Conservation (phyloP, 2,329 filamentous ascomycete genomes). For the Penicillium sp. region DNA sequence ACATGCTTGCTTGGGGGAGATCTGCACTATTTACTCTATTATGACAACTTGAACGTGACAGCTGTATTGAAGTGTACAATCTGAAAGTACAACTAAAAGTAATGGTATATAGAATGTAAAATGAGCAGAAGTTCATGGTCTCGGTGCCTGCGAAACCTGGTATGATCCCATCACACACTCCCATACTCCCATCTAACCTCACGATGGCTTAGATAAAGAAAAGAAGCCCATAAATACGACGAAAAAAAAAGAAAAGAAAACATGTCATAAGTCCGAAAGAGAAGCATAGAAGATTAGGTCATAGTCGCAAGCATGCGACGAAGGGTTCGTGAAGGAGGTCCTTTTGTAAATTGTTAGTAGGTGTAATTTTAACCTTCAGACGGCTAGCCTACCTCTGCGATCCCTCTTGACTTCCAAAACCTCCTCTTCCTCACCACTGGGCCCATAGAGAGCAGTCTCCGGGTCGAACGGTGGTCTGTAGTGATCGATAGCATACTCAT, state of each 20-base stretch:
- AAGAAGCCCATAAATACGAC: neutral
- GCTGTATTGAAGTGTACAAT: neutral
- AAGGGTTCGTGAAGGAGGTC: slow-evolving; percentile 66
- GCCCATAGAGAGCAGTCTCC: slow-evolving; percentile 39
- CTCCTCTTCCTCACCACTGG: slow-evolving; percentile 52
- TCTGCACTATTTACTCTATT: neutral
- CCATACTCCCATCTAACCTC: slow-evolving; percentile 6
- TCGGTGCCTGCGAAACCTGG: slow-evolving; percentile 1
- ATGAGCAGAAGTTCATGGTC: neutral
- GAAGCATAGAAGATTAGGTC: slow-evolving; percentile 53
- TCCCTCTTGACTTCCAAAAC: slow-evolving; percentile 76
- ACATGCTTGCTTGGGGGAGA: slow-evolving; percentile 7
- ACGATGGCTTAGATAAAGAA: slow-evolving; percentile 1
- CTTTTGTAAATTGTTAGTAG: slow-evolving; percentile 45
- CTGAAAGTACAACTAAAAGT: neutral
- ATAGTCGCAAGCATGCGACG: slow-evolving; percentile 73
- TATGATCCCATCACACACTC: slow-evolving; percentile 5
- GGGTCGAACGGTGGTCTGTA: slow-evolving; percentile 38
- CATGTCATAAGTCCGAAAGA: neutral
- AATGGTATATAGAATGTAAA: neutral
- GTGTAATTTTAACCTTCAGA: neutral
- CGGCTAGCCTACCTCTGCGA: slow-evolving; percentile 76
- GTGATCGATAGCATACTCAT: slow-evolving; percentile 60
- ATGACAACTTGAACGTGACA: neutral
- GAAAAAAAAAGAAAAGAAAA: neutral